Base-by-base conservation (phyloP, 495 filamentous ascomycete genomes). In the Lichenothelia convexa region DNA sequence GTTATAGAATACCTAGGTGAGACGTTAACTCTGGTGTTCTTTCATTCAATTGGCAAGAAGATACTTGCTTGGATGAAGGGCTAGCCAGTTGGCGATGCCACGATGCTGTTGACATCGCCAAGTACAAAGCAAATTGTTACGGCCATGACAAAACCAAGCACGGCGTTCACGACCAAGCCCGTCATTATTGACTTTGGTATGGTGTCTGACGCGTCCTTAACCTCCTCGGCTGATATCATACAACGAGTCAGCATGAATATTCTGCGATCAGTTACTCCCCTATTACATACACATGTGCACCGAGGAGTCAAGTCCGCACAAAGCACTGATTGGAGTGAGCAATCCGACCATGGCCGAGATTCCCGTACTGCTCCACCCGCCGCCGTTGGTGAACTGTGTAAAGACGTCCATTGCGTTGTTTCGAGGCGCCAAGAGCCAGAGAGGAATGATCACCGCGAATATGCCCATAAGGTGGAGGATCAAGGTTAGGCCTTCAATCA, bases 201-300 rank as follows among this genome's bases (percentile, higher is more conserved):
- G 1, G 38, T 44, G 4, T 26, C 30, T 0, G 51, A 46, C 3
- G 53, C 48, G 30, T 54, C 44, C 17, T 40, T 35, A 23, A 48
- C 41, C 31, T 56, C 50, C 33, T 56, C 53, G 4, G 51, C 44
- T 43, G n/a, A n/a, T n/a, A n/a, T n/a, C n/a, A n/a, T 8, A 19
- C 18, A 41, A 47, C 49, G 3, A 46, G 35, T 5, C 46, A 20
- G 11, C 35, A 39, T 36, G 47, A 43, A 16, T 13, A 7, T 38
- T 29, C 21, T 16, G 17, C n/a, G 13, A 5, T 4, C 21, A 15
- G 35, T 30, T 13, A 27, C 8, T 9, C 17, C 31, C 31, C 17
- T 30, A 12, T 13, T 4, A 30, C 19, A 22, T 30, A 43, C 27
- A 35, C 39, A 39, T 46, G 21, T 39, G 43, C 17, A 35, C 34